A percentile compares a stretch with the other conserved stretches of the same genome.
Evolutionary conservation across 208 protist genomes (phyloP).

Genomic region (Zelonia costaricensis): DNA sequence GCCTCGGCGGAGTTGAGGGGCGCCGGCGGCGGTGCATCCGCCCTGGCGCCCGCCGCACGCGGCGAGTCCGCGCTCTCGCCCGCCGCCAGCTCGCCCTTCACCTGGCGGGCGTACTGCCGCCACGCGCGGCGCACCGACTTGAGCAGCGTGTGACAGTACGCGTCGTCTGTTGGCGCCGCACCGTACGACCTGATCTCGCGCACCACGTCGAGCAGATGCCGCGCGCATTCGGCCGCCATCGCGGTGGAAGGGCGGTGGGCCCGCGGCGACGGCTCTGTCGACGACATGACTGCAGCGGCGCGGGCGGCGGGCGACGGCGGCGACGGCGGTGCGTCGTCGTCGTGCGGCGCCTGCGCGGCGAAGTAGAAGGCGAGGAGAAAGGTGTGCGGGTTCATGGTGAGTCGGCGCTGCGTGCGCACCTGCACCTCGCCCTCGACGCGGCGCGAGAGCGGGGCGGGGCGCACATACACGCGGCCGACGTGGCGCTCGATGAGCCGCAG

Average conservation of each 20-base stretch:
- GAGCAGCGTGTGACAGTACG: conserved; percentile 55
- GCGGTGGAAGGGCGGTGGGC: background rate
- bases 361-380: conserved; percentile 79
- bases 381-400: conserved; percentile 69
- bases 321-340: background rate
- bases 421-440: conserved; percentile 61
- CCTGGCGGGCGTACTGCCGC: conserved; percentile 54
- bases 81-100: conserved; percentile 26
- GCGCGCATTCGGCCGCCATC: conserved; percentile 58
- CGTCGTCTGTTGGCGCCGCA: conserved; percentile 13
- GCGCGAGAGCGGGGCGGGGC: conserved; percentile 47
- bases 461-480: conserved; percentile 53
- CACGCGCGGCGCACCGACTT: conserved; percentile 57
- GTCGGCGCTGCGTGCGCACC: conserved; percentile 57
- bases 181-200: conserved; percentile 59
- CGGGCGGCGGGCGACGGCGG: background rate
- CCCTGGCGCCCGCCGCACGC: background rate
- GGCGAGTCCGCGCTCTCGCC: conserved; percentile 1
- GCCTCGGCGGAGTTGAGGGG: conserved; percentile 3
- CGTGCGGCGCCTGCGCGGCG: conserved; percentile 24
- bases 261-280: background rate
- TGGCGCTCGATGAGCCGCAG: conserved; percentile 56
- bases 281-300: background rate
- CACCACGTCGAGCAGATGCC: conserved; percentile 62
- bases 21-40: background rate